A percentile compares a stretch with the other conserved stretches of the same genome.
Conservation (phyloP, 164 flowering plant species). For the Warburgia ugandensis region DNA sequence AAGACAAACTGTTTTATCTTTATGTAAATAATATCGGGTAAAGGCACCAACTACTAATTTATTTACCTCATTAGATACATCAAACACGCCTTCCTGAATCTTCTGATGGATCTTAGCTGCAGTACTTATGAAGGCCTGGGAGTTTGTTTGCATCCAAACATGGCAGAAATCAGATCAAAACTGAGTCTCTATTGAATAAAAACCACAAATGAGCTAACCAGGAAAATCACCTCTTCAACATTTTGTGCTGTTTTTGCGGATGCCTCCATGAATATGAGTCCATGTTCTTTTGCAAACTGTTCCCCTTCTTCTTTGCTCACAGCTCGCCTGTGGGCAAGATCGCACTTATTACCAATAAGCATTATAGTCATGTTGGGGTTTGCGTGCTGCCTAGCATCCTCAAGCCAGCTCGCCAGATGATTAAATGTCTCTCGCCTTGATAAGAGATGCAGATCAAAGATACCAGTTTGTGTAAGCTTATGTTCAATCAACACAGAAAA, state of each 20-base stretch:
- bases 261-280: constrained; percentile 15
- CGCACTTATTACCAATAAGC: constrained; percentile 38
- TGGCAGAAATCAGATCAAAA: background rate
- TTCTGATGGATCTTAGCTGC: constrained; percentile 76
- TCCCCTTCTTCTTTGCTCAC: constrained; percentile 40
- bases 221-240: constrained; percentile 12
- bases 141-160: background rate
- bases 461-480: background rate
- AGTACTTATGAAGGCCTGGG: constrained; percentile 69
- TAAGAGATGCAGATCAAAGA: no score
- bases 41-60: background rate
- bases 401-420: constrained; percentile 70
- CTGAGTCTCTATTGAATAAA: background rate
- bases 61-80: constrained; percentile 74
- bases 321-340: constrained; percentile 17
- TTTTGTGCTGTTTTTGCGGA: constrained; percentile 17
- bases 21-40: background rate
- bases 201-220: background rate
- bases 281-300: constrained; percentile 49
- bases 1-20: background rate
- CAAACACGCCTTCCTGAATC: constrained; percentile 80
- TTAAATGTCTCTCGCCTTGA: constrained; percentile 14
- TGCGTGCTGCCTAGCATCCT: constrained; percentile 88
- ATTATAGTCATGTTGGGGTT: constrained; percentile 83
- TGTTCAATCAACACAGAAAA: background rate